Base-by-base conservation (phyloP, 768 basidiomycete species). In the Phallus indusiatus region DNA sequence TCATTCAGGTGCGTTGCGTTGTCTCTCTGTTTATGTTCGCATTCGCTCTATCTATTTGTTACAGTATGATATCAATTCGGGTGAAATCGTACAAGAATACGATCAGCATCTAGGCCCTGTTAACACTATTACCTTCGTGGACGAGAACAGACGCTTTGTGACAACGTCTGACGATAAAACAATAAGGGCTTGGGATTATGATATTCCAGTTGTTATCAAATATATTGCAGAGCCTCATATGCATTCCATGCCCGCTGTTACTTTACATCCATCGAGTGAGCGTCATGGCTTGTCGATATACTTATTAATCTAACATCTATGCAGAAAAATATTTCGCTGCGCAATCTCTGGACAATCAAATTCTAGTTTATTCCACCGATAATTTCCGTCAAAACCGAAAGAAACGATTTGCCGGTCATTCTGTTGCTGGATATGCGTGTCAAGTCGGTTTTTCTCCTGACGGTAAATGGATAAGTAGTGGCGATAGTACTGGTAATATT, bases 221-320 rank as follows among this genome's bases (percentile, higher is more conserved):
- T 96, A 97, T 71, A 98, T 98, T 60, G 95, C 96, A 18, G 96
- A 99, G 71, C 96, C 96, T 3, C 86, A 93, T 68, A 98, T 99
- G 96, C 94, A 99, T 74, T 96, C 93, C 17, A 98, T 99, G 94
- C 96, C 96, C 7, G 90, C 96, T 17, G 94, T 98, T 51, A 94
- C 94, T 5, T 73, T 95, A 24, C 94, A 98, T 71, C 95, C 96
- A 21, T 94, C 85, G 58, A 88, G 95, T 97, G 69, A 59, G 93
- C 54, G 54, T 47, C 8, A 50, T 58, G 14, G n/a, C 48, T 49
- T 28, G 42, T 42, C 56, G 53, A 56, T 59, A 59, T 49, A 53
- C 64, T 50, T 2, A 49, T 42, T 62, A 22, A 16, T 48, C 22
- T 50, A 16, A 35, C 33, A n/a, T 18, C 51, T 37, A 35, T 48